Evolutionary conservation across 441 rosid species (phyloP).

Genomic region (Adansonia grandidieri): DNA sequence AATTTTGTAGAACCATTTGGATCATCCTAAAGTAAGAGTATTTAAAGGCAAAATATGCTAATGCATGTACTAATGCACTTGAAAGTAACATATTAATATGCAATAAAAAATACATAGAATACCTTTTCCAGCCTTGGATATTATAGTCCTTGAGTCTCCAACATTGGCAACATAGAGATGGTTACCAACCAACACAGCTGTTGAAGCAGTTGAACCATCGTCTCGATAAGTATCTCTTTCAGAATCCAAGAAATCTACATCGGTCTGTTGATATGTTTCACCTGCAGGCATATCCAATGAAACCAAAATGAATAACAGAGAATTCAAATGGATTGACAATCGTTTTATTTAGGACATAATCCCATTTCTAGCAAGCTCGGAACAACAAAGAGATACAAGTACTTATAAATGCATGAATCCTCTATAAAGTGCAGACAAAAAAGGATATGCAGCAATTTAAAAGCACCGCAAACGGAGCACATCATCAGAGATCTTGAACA

Average conservation of each 20-base stretch:
- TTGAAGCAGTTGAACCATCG: conserved; percentile 98
- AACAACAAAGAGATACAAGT: background rate
- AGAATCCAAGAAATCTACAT: conserved; percentile 74
- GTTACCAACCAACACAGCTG: conserved; percentile 85
- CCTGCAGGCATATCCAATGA: conserved; percentile 49
- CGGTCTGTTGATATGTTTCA: conserved; percentile 88
- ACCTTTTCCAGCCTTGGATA: conserved; percentile 94
- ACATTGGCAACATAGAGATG: conserved; percentile 98
- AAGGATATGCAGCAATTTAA: conserved; percentile 11
- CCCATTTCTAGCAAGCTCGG: conserved; percentile 4
- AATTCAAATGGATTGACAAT: background rate
- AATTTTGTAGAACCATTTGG: background rate
- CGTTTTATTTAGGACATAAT: conserved; percentile 6
- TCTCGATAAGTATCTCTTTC: conserved; percentile 83
- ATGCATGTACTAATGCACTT: background rate
- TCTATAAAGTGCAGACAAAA: conserved; percentile 13
- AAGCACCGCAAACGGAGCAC: background rate
- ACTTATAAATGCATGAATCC: conserved; percentile 23
- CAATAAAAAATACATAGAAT: conserved; percentile 15
- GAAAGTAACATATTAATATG: background rate
- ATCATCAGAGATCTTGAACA: conserved; percentile 31
- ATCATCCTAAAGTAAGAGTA: background rate
- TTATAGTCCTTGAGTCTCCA: conserved; percentile 92
- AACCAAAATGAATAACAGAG: conserved; percentile 26
- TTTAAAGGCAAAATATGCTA: background rate